Percentiles rank a stretch among this genome's conserved stretches.
Conservation (phyloP, 163 green algal species). For the Scenedesmus sp. region DNA sequence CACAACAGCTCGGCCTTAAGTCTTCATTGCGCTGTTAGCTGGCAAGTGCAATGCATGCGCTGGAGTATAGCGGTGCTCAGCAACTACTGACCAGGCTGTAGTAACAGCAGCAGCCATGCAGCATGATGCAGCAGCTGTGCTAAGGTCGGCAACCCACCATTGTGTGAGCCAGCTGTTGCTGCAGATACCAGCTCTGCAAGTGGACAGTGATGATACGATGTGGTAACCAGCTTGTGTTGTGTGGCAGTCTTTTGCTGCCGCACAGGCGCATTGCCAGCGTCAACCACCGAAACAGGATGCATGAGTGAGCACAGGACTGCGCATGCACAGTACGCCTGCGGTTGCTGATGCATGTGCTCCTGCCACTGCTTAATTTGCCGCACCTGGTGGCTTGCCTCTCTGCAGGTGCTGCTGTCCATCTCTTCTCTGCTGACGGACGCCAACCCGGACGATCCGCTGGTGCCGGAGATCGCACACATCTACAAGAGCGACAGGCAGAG, state of each 20-base stretch:
- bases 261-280: not conserved
- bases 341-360: slow-evolving; percentile 37
- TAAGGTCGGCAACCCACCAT: not conserved
- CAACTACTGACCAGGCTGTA: not conserved
- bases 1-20: too few relatives aligned
- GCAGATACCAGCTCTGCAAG: not conserved
- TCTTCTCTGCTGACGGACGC: slow-evolving; percentile 98
- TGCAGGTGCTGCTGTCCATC: slow-evolving; percentile 96
- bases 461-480: slow-evolving; percentile 93
- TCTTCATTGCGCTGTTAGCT: too few relatives aligned
- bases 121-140: not conserved
- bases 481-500: slow-evolving; percentile 84
- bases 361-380: slow-evolving; percentile 79
- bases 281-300: too few relatives aligned
- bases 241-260: too few relatives aligned
- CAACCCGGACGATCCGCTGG: slow-evolving; percentile 94
- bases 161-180: not conserved
- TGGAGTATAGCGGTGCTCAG: not conserved
- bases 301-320: too few relatives aligned
- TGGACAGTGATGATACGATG: too few relatives aligned
- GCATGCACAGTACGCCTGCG: too few relatives aligned
- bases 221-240: too few relatives aligned
- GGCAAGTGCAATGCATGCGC: not conserved
- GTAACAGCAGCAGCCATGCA: not conserved
- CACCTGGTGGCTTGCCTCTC: not conserved